Percentiles rank a stretch among this genome's conserved stretches.
phyloP scores from a whole-genome alignment of 768 basidiomycete species.

The Auriculariales sp. region DNA sequence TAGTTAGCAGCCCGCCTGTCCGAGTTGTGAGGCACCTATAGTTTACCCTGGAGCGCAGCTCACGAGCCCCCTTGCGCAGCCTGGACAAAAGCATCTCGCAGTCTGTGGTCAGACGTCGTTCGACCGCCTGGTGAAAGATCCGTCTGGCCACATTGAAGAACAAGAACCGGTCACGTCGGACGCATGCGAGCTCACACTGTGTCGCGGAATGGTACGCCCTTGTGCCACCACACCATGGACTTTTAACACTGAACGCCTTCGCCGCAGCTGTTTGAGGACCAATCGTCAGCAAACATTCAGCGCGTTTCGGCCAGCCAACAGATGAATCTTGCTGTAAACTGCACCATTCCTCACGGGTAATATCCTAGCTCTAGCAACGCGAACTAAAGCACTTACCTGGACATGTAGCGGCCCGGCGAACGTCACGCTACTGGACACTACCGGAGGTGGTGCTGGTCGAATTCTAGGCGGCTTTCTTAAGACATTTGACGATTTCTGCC shows the following conservation, averaged over 20 bases:
- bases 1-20: neutral
- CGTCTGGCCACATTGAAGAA: neutral
- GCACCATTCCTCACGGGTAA: neutral
- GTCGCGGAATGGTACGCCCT: neutral
- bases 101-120: neutral
- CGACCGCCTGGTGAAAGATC: neutral
- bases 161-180: neutral
- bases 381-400: neutral
- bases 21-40: neutral
- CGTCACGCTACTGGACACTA: neutral
- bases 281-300: neutral
- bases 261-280: neutral
- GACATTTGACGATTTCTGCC: neutral
- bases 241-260: neutral
- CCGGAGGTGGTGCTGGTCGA: neutral
- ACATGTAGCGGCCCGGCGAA: neutral
- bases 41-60: neutral
- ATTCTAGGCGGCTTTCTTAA: neutral
- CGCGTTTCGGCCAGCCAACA: neutral
- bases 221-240: neutral
- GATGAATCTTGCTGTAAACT: neutral
- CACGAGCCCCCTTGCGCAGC: neutral
- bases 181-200: neutral
- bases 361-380: neutral
- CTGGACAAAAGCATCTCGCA: neutral